Percentiles rank a stretch among this genome's conserved stretches.
Conservation (phyloP, 2,329 filamentous ascomycete genomes). For the Pezicula carpinea region DNA sequence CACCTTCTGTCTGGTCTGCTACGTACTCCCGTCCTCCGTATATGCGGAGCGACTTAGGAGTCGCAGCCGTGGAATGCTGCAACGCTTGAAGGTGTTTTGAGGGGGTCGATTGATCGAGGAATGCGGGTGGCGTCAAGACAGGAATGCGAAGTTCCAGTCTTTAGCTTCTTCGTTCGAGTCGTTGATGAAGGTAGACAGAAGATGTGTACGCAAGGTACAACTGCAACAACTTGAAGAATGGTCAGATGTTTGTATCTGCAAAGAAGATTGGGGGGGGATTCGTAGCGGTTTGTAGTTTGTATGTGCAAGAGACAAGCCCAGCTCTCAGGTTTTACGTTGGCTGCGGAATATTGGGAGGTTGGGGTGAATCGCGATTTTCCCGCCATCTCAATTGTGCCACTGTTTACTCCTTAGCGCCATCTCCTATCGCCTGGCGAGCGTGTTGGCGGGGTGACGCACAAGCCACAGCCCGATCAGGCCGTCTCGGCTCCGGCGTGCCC, state of each 20-base stretch:
- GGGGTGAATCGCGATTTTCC: too few species aligned
- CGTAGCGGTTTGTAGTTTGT: slow-evolving; percentile 3
- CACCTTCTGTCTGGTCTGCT: slow-evolving; percentile 16
- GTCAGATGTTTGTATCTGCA: neutral
- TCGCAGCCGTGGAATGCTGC: slow-evolving; percentile 27
- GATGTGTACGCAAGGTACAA: neutral
- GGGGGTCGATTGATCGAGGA: slow-evolving; percentile 7
- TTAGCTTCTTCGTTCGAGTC: neutral
- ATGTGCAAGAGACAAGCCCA: too few species aligned
- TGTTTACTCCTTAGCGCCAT: too few species aligned
- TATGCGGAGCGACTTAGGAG: slow-evolving; percentile 26
- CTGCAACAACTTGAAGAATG: slow-evolving; percentile 1
- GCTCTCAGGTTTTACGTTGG: too few species aligned
- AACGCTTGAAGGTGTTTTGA: slow-evolving; percentile 15
- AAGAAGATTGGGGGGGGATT: neutral
- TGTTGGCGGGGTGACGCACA: too few species aligned
- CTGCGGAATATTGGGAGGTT: too few species aligned
- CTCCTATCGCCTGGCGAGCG: too few species aligned
- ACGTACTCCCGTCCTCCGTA: slow-evolving; percentile 27
- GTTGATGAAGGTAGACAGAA: slow-evolving; percentile 1
- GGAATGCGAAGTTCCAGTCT: slow-evolving; percentile 6
- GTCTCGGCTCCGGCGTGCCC: too few species aligned
- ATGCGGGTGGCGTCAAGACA: slow-evolving; percentile 11
- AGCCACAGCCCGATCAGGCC: too few species aligned
- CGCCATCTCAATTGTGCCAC: too few species aligned